Evolutionary conservation across 2,329 filamentous ascomycete genomes (phyloP), one percentile per base, ranked within the genome.

Genomic region (Ceratocystis cubensis): DNA sequence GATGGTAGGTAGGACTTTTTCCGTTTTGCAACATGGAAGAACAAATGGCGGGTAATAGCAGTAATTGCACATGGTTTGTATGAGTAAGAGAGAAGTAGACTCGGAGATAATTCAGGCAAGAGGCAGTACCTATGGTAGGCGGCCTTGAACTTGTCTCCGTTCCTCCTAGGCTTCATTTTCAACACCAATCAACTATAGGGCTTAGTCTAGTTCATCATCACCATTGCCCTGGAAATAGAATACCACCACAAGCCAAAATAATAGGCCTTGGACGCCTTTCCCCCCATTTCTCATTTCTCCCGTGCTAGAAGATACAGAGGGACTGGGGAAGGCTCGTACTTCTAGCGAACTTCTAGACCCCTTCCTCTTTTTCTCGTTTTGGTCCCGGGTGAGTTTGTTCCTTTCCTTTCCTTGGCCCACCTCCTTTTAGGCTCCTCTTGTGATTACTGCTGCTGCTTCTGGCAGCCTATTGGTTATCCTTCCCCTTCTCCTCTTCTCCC

Each of bases 321-420:
- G 22, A 25, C 7, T 10, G 20, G 25, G 22, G 13, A 57, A 15
- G 53, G 53, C 53, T n/a, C 28, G 17, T 59, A 33, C 53, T 59
- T 59, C 53, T 59, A 59, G 28, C 53, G 53, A 59, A 8, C 53
- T 59, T 59, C 53, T 59, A 59, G 53, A 59, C 13, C 28, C 25
- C 53, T 57, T 59, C 53, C 53, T 33, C 53, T 59, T 59, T 33
- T n/a, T 33, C 13, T 59, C 17, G 5, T 30, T 30, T 3, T 30
- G 6, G 53, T n/a, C 48, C 20, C 53, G 28, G 53, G 53, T 20
- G 53, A 59, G 53, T 59, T 59, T 30, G 8, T 8, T 20, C 33
- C 53, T 33, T 13, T 25, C 50, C 50, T 13, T 22, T 13, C 20
- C 25, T 13, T 50, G 46, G 17, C 13, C 53, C 22, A 6, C 15